Conservation (phyloP, 2,329 filamentous ascomycete species). For the Colletotrichum limetticola region DNA sequence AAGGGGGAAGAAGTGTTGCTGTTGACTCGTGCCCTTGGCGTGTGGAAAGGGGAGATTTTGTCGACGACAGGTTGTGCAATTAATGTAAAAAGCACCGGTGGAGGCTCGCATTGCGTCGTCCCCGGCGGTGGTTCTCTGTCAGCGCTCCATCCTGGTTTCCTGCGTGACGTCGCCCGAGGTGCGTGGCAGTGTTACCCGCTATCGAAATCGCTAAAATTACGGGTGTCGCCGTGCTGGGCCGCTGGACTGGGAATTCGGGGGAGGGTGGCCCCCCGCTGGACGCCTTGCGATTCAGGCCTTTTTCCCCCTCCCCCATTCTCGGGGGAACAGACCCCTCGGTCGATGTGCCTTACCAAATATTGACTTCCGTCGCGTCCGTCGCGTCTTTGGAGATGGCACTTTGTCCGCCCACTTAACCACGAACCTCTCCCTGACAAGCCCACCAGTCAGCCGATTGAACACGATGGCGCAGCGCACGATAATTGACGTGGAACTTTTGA, state of each 20-base stretch:
- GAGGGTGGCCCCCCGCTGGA: not conserved
- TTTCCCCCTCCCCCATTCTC: not conserved
- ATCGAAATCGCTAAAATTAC: constrained; percentile 4
- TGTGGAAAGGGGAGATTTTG: constrained; percentile 19
- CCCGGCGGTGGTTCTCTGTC: constrained; percentile 29
- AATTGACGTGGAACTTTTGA: constrained; percentile 77
- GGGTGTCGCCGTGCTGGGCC: constrained; percentile 1
- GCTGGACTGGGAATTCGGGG: constrained; percentile 2
- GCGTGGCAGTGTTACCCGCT: constrained; percentile 26
- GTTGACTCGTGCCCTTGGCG: not conserved
- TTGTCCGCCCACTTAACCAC: not conserved
- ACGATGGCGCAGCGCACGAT: constrained; percentile 42
- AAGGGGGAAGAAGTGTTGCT: not conserved
- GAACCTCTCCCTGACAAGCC: not conserved
- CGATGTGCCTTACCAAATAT: constrained; percentile 25
- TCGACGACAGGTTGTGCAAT: constrained; percentile 14
- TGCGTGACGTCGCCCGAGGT: constrained; percentile 26
- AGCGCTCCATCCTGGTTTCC: constrained; percentile 27
- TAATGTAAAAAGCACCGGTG: constrained; percentile 20
- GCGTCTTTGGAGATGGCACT: constrained; percentile 21
- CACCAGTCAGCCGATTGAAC: not conserved
- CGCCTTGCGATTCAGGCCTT: constrained; percentile 33
- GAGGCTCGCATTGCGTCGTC: constrained; percentile 17
- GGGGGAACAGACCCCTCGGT: not conserved
- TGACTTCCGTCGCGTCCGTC: constrained; percentile 34